Base-by-base conservation (phyloP, 768 basidiomycete genomes). In the Ramaria rubella region DNA sequence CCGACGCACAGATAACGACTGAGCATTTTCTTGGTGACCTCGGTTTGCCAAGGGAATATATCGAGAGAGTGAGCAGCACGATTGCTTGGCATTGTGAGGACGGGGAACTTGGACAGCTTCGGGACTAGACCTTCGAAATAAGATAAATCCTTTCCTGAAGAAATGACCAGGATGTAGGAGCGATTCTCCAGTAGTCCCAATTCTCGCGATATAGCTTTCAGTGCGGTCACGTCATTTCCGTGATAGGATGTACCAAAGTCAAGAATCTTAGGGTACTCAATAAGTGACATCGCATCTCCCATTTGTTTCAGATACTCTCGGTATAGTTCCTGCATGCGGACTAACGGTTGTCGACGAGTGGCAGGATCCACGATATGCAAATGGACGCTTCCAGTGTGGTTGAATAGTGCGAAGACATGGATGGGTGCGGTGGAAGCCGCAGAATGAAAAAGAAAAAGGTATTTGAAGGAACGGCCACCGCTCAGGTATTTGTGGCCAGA, bases 331-430 rank as follows among this genome's bases (percentile, higher is more conserved):
- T 82, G 73, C n/a, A 97, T 77, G 45, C 83, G 85, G 5, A 83
- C 75, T 29, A 97, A 82, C 5, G 84, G 80, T 64, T 95, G 93
- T 43, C 93, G 83, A 36, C 84, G 83, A n/a, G 83, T 81, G 15
- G 92, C 92, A 36, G 86, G 85, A 68, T 98, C 96, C 55, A 98
- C 94, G 50, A 96, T 73, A 67, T 93, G 94, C 2, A 98, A 74
- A 63, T 85, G 87, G 34, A 85, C 84, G 9, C 71, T 60, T 0
- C 85, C 86, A 27, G 68, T 73, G 0, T 92, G 91, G 33, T 85
- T 75, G 74, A 98, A 95, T 30, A 96, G 74, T 0, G 87, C 87
- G 64, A 95, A 94, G 17, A 96, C 81, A 63, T 97, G 93, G 21
- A 95, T 78, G 6, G 83, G 78, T 0, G 81, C 81, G 46, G 77